Conservation (phyloP, 306 rosid genomes). For the Castanospermum australe region DNA sequence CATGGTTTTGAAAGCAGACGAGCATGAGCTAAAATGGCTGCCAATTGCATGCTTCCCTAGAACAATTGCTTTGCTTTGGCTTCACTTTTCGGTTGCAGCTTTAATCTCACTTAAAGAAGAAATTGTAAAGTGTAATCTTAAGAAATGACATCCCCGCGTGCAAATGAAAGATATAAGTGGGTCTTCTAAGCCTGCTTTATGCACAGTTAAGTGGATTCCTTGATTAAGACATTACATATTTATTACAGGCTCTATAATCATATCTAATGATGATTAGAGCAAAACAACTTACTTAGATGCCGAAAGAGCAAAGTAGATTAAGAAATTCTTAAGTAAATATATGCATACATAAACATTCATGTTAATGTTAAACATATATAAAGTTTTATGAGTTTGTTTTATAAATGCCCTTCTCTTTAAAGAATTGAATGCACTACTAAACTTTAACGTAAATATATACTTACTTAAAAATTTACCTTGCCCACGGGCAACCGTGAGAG, state of each 20-base stretch:
- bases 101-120: conserved; percentile 34
- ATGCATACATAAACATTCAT: too few relatives aligned
- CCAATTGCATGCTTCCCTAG: conserved; percentile 34
- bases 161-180: conserved; percentile 54
- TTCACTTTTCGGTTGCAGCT: conserved; percentile 46
- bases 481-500: too few relatives aligned
- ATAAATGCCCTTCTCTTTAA: too few relatives aligned
- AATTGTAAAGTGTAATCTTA: conserved; percentile 47
- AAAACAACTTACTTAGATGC: conserved; percentile 42
- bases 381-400: too few relatives aligned
- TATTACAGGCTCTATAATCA: conserved; percentile 49
- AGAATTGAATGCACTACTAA: too few relatives aligned
- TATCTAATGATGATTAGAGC: conserved; percentile 32
- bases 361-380: too few relatives aligned
- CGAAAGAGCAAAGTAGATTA: conserved; percentile 43
- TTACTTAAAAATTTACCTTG: too few relatives aligned
- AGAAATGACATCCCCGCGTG: conserved; percentile 71
- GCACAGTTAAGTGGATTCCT: conserved; percentile 52
- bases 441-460: too few relatives aligned
- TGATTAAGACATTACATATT: conserved; percentile 65
- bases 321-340: too few relatives aligned
- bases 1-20: not conserved
- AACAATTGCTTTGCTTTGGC: conserved; percentile 44
- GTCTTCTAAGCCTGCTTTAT: conserved; percentile 57
- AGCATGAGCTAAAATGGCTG: conserved; percentile 23